Conservation (phyloP, 495 filamentous ascomycete genomes). For the Copromyces sp. region DNA sequence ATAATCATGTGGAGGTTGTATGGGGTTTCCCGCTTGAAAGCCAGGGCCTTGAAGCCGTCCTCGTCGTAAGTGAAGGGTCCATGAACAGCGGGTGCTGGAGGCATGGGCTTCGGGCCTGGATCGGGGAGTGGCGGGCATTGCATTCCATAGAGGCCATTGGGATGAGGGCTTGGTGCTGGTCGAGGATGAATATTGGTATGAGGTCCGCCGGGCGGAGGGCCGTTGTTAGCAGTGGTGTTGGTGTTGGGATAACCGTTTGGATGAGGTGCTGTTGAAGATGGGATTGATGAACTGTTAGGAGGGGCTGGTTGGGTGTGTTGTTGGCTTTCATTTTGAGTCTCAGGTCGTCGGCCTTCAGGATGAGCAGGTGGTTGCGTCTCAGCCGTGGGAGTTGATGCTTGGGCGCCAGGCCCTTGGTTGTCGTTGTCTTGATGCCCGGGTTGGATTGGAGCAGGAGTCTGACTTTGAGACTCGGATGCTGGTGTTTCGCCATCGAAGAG, state of each 20-base stretch:
- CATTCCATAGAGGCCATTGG: neutral
- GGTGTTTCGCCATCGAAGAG: neutral
- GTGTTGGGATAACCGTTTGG: neutral
- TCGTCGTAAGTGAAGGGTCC: neutral
- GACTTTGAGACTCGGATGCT: neutral
- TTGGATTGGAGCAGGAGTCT: neutral
- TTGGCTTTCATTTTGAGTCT: neutral
- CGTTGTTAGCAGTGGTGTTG: neutral
- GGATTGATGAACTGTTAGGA: neutral
- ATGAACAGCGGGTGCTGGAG: neutral
- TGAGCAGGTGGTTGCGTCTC: neutral
- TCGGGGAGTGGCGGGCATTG: neutral
- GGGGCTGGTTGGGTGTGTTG: neutral
- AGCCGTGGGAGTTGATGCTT: neutral
- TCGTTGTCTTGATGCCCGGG: neutral
- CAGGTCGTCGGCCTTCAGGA: neutral
- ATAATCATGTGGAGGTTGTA: neutral
- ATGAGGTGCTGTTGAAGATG: neutral
- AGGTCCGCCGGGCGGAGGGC: neutral
- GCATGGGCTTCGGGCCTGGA: neutral
- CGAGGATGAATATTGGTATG: neutral
- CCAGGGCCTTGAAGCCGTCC: neutral
- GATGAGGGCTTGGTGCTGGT: neutral
- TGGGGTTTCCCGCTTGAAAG: neutral
- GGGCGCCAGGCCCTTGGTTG: neutral